phyloP scores from a whole-genome alignment of 129 eudicot genomes.

The Helianthus annuus region DNA sequence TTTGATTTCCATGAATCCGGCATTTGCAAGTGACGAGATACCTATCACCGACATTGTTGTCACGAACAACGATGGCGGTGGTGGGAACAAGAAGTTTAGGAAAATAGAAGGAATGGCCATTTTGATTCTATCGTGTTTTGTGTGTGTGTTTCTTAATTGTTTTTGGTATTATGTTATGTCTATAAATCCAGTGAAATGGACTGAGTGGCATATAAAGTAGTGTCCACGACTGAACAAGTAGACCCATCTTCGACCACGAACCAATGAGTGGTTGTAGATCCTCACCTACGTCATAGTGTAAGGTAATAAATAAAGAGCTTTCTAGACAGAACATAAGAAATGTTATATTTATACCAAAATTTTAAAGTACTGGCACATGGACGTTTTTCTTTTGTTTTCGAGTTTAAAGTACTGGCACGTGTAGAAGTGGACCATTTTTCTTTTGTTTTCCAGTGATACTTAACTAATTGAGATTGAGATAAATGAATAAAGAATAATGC shows the following conservation, averaged over 20 bases:
- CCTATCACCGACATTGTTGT: constrained; percentile 29
- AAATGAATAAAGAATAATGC: too few relatives aligned
- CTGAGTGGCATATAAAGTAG: neutral
- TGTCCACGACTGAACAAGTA: neutral
- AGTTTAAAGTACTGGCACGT: too few relatives aligned
- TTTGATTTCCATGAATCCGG: constrained; percentile 30
- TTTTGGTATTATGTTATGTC: neutral
- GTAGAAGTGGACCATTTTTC: too few relatives aligned
- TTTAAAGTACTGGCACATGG: too few relatives aligned
- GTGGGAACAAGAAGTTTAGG: constrained; percentile 30
- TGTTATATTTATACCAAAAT: too few relatives aligned
- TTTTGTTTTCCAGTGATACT: too few relatives aligned
- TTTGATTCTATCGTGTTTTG: constrained; percentile 8
- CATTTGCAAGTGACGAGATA: constrained; percentile 13
- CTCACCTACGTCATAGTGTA: neutral
- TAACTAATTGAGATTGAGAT: too few relatives aligned
- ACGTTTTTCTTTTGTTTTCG: too few relatives aligned
- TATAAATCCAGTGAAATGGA: neutral
- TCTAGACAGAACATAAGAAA: too few relatives aligned
- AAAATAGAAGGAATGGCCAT: constrained; percentile 27
- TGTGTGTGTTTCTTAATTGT: neutral
- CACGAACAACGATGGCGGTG: constrained; percentile 29
- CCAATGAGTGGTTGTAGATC: constrained; percentile 12
- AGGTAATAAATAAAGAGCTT: too few relatives aligned
- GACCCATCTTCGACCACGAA: constrained; percentile 4